These are phyloP conservation scores for Cadophora sp. DNA, from an alignment of 2,329 filamentous ascomycete genomes.

Conservation along the genomic window DNA sequence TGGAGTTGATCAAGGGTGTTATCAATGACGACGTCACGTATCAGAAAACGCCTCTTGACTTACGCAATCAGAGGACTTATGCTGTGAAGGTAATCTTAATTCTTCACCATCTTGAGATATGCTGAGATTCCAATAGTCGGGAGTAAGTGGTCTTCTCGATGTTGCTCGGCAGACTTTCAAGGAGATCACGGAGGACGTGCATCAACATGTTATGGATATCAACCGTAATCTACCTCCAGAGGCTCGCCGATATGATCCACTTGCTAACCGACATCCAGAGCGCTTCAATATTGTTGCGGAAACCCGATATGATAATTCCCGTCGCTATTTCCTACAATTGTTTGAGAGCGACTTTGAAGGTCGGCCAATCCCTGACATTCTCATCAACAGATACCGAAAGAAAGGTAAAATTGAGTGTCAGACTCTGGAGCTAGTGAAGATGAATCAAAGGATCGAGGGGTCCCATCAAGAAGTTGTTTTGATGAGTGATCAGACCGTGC, in stretches of 20 bases:
- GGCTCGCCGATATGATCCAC: neutral
- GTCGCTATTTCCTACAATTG: conserved; percentile 82
- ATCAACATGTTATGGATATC: conserved; percentile 72
- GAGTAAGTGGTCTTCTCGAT: conserved; percentile 85
- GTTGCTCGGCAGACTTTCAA: conserved; percentile 90
- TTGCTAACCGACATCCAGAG: conserved; percentile 33
- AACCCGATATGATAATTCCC: conserved; percentile 76
- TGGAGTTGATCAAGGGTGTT: conserved; percentile 68
- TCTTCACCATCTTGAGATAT: neutral
- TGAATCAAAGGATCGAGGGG: conserved; percentile 78
- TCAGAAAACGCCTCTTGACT: conserved; percentile 79
- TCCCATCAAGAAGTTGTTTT: conserved; percentile 84
- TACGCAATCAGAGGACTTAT: conserved; percentile 89
- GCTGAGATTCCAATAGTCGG: conserved; percentile 59
- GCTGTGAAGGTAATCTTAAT: conserved; percentile 73
- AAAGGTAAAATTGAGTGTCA: conserved; percentile 86
- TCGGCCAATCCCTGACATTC: conserved; percentile 64
- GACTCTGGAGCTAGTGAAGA: conserved; percentile 82
- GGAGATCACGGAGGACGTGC: conserved; percentile 81
- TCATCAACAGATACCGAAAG: conserved; percentile 79
- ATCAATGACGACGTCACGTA: conserved; percentile 86
- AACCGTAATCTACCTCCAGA: conserved; percentile 55
- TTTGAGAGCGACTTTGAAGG: conserved; percentile 66
- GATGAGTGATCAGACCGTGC: conserved; percentile 80
- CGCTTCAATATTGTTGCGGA: conserved; percentile 63